Evolutionary conservation across 1,284 basidiomycete genomes (phyloP).

Genomic region (Paramarasmius palmivorus): DNA sequence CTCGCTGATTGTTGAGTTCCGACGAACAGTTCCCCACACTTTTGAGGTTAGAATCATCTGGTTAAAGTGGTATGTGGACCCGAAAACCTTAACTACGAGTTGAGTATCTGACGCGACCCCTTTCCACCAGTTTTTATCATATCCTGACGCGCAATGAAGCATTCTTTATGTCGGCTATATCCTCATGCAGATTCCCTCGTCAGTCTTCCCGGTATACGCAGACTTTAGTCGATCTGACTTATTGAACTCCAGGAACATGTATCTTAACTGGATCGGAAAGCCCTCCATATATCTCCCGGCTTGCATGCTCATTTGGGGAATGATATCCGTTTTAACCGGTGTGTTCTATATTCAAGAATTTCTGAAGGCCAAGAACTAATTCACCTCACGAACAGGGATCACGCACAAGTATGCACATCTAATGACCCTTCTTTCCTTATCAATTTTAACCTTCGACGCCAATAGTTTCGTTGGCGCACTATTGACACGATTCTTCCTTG

Average conservation of each 20-base stretch:
- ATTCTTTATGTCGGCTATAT: conserved; percentile 12
- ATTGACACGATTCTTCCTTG: conserved; percentile 70
- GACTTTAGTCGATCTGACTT: neutral
- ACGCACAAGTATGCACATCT: conserved; percentile 35
- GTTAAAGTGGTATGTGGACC: too few species aligned
- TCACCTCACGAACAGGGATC: conserved; percentile 27
- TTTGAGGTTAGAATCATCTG: neutral
- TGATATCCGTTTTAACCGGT: conserved; percentile 63
- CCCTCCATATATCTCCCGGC: conserved; percentile 70
- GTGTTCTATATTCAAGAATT: conserved; percentile 4
- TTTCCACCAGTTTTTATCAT: neutral
- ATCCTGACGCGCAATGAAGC: too few species aligned
- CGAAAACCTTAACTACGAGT: neutral
- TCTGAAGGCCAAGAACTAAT: neutral
- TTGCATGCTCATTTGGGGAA: conserved; percentile 72
- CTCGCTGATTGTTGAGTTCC: too few species aligned
- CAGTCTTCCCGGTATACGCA: conserved; percentile 26
- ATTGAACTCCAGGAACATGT: conserved; percentile 53
- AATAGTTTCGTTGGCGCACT: conserved; percentile 66
- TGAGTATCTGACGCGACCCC: neutral
- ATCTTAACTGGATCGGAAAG: conserved; percentile 65
- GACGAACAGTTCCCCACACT: conserved; percentile 18
- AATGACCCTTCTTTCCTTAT: neutral
- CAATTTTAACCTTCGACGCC: neutral
- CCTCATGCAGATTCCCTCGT: conserved; percentile 62